Evolutionary conservation across 2,329 filamentous ascomycete genomes (phyloP).

Genomic region (Capronia americana): DNA sequence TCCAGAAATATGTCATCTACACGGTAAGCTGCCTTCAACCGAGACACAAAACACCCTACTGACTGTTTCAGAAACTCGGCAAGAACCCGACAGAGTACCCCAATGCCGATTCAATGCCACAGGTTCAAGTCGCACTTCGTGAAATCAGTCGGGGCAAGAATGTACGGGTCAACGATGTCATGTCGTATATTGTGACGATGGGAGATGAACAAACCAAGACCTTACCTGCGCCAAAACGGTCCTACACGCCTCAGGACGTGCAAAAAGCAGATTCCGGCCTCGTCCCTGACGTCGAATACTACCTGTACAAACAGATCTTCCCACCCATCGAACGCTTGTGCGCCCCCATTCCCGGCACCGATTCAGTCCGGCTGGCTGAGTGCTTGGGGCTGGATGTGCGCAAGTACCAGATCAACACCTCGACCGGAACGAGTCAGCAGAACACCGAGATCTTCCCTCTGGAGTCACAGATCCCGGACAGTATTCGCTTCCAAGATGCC

Average conservation of each 20-base stretch:
- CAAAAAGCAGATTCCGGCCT: conserved; percentile 76
- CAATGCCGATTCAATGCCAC: conserved; percentile 92
- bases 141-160: conserved; percentile 85
- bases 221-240: conserved; percentile 78
- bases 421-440: conserved; percentile 58
- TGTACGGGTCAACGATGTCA: conserved; percentile 91
- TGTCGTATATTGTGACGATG: conserved; percentile 88
- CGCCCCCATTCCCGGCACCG: conserved; percentile 92
- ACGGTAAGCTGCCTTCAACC: conserved; percentile 60
- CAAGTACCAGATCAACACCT: conserved; percentile 78
- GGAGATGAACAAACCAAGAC: conserved; percentile 67
- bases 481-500: conserved; percentile 84
- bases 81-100: conserved; percentile 94
- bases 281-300: conserved; percentile 93
- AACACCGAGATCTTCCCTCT: conserved; percentile 82
- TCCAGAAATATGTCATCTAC: conserved; percentile 94
- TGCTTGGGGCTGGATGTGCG: conserved; percentile 89
- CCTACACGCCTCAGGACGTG: conserved; percentile 84
- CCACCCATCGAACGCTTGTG: conserved; percentile 97
- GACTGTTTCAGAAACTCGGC: conserved; percentile 73
- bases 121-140: conserved; percentile 91
- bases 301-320: conserved; percentile 97
- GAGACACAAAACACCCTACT: conserved; percentile 10
- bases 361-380: conserved; percentile 86
- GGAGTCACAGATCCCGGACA: conserved; percentile 92